Evolutionary conservation across 1,284 basidiomycete species (phyloP).

Genomic region (Vanrija sp.): DNA sequence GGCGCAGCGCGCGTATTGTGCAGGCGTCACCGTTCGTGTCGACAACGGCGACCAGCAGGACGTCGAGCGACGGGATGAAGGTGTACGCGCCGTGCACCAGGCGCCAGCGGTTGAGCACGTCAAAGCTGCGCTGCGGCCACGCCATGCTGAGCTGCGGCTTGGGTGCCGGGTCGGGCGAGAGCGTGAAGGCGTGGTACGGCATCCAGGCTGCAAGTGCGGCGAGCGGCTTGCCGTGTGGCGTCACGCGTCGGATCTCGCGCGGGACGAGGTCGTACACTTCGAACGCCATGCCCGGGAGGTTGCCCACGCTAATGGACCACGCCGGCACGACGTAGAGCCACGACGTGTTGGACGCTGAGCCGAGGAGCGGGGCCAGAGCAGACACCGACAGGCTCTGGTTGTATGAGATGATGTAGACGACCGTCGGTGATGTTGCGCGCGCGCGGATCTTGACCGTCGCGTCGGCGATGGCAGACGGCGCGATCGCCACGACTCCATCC

Average conservation of each 20-base stretch:
- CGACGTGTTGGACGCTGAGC: background rate
- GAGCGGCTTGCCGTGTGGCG: slow-evolving; percentile 17
- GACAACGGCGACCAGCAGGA: slow-evolving; percentile 22
- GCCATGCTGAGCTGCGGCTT: slow-evolving; percentile 30
- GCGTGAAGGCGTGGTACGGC: slow-evolving; percentile 32
- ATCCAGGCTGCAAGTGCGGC: slow-evolving; percentile 11
- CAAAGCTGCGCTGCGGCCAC: slow-evolving; percentile 38
- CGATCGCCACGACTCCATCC: background rate
- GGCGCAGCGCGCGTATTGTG: slow-evolving; percentile 11
- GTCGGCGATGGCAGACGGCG: background rate
- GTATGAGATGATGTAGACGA: slow-evolving; percentile 13
- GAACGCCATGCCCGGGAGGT: slow-evolving; percentile 22
- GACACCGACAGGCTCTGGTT: background rate
- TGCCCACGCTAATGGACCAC: background rate
- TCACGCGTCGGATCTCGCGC: slow-evolving; percentile 19
- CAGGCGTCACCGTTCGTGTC: slow-evolving; percentile 35
- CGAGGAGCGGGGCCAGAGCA: slow-evolving; percentile 3
- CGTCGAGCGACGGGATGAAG: slow-evolving; percentile 2
- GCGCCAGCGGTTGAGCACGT: slow-evolving; percentile 37
- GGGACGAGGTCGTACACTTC: slow-evolving; percentile 34
- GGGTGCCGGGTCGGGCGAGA: slow-evolving; percentile 16
- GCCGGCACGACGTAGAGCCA: slow-evolving; percentile 6
- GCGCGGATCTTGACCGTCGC: background rate
- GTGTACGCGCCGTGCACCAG: slow-evolving; percentile 30
- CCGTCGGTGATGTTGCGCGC: background rate